Base-by-base conservation (phyloP, 2,329 filamentous ascomycete species). In the Periglandula ipomoeae region DNA sequence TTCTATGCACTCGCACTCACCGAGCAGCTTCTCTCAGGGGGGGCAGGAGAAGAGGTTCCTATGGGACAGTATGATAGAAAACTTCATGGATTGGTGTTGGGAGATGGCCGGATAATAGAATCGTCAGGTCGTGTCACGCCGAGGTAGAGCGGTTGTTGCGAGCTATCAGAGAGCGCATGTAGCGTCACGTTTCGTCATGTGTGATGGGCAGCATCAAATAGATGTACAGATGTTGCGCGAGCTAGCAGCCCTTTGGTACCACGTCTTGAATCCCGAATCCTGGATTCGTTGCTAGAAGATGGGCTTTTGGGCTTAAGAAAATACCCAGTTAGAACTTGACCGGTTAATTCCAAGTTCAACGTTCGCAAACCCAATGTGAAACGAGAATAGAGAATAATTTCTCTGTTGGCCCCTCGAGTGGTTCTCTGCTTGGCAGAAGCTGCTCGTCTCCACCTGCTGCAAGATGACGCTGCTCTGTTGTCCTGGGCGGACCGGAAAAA, bases 1-100 rank as follows among this genome's bases (percentile, higher is more conserved):
- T 68, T 84, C 55, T 81, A 89, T 67, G 93, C 88, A 52, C 75
- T 97, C 62, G 86, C 88, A 57, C 78, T 98, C 59, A 77, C 80
- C 56, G 89, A 97, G 71, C 93, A 98, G 68, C 72, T 95, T 56
- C 76, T 96, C 49, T 65, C 69, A 38, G 62, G 69, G 47, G 71
- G 75, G 26, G 71, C 73, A 48, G 76, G 72, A 52, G 74, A 84
- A 58, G 71, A 77, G 52, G 78, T 97, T 52, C 89, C 89, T 43
- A 84, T 85, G 62, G 82, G 82, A 56, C 73, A 79, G 52, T 80
- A 85, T 64, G 91, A 97, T 71, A 85, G 84, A 73, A 78, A 76
- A 56, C 77, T 96, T 53, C 84, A 96, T 70, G 85, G 86, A 53
- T 69, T 94, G 56, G 73, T 90, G 52, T 71, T 87, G 45, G 87